phyloP scores from a whole-genome alignment of 352 stramenopile species.

The Pythium angustatum region DNA sequence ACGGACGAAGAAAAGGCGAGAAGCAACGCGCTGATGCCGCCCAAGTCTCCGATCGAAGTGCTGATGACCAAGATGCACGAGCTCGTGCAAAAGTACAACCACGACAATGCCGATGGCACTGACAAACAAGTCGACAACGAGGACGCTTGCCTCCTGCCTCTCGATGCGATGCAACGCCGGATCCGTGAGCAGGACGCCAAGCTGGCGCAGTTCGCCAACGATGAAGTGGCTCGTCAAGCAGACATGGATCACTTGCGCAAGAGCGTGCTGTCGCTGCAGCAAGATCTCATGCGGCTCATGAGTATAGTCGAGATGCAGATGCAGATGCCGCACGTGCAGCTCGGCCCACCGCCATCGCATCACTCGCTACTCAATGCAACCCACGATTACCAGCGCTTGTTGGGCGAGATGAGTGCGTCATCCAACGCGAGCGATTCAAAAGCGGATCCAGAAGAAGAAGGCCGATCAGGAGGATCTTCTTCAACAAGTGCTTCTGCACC shows the following conservation, averaged over 20 bases:
- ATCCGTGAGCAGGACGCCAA: slow-evolving; percentile 36
- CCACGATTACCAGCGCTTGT: slow-evolving; percentile 25
- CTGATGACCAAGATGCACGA: slow-evolving; percentile 62
- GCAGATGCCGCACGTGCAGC: slow-evolving; percentile 48
- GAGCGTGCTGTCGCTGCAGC: slow-evolving; percentile 68
- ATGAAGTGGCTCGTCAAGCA: slow-evolving; percentile 34
- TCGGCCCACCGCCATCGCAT: slow-evolving; percentile 9
- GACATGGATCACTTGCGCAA: slow-evolving; percentile 59
- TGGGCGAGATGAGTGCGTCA: slow-evolving; percentile 10
- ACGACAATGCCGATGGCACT: background rate
- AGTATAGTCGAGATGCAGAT: slow-evolving; percentile 80
- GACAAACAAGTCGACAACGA: background rate
- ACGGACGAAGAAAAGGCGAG: background rate
- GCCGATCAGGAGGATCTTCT: background rate
- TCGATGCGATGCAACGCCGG: slow-evolving; percentile 28
- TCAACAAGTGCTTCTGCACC: background rate
- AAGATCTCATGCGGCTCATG: slow-evolving; percentile 75
- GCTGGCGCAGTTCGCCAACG: slow-evolving; percentile 34
- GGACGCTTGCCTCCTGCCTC: background rate
- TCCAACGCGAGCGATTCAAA: background rate
- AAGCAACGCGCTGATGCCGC: slow-evolving; percentile 18
- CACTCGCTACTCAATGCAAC: slow-evolving; percentile 5
- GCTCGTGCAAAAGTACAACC: slow-evolving; percentile 49
- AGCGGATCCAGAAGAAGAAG: background rate
- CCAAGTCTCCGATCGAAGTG: slow-evolving; percentile 45